These are phyloP conservation scores for Asclepias syriaca DNA, from an alignment of 257 asterid species.

Conservation along the genomic window DNA sequence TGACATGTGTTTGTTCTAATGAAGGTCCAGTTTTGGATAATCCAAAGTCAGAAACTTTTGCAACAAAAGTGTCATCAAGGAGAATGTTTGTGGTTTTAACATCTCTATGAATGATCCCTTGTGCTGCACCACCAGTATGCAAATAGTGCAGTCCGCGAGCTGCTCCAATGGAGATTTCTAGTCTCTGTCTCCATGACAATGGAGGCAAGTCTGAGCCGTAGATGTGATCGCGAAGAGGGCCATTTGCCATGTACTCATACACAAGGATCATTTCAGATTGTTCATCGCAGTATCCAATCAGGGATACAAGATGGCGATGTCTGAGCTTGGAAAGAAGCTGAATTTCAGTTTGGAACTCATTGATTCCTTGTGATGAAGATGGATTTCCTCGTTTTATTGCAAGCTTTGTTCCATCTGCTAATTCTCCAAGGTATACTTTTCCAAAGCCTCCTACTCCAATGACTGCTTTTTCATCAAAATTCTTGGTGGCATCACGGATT, in stretches of 20 bases:
- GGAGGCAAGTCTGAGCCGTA: slow-evolving; percentile 55
- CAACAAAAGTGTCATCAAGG: slow-evolving; percentile 56
- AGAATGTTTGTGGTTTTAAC: slow-evolving; percentile 89
- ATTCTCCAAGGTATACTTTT: slow-evolving; percentile 68
- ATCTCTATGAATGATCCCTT: slow-evolving; percentile 82
- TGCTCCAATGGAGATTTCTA: slow-evolving; percentile 87
- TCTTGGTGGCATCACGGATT: slow-evolving; percentile 59
- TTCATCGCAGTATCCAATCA: slow-evolving; percentile 83
- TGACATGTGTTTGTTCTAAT: slow-evolving; percentile 82
- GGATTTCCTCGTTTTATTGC: slow-evolving; percentile 88
- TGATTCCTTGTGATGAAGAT: slow-evolving; percentile 80
- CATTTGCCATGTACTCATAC: slow-evolving; percentile 76
- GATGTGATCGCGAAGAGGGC: slow-evolving; percentile 77
- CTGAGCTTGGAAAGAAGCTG: slow-evolving; percentile 75
- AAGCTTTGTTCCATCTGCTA: slow-evolving; percentile 55
- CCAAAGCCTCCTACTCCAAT: slow-evolving; percentile 97
- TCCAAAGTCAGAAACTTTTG: slow-evolving; percentile 92
- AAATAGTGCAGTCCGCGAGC: slow-evolving; percentile 91
- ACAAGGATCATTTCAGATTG: slow-evolving; percentile 83
- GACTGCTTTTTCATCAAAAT: slow-evolving; percentile 59
- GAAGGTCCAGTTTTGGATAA: slow-evolving; percentile 84
- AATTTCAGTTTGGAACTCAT: slow-evolving; percentile 83
- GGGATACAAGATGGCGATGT: slow-evolving; percentile 82
- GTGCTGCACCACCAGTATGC: slow-evolving; percentile 91
- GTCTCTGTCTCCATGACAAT: slow-evolving; percentile 73